Conservation (phyloP, 306 rosid genomes). For the Quercus cerris region DNA sequence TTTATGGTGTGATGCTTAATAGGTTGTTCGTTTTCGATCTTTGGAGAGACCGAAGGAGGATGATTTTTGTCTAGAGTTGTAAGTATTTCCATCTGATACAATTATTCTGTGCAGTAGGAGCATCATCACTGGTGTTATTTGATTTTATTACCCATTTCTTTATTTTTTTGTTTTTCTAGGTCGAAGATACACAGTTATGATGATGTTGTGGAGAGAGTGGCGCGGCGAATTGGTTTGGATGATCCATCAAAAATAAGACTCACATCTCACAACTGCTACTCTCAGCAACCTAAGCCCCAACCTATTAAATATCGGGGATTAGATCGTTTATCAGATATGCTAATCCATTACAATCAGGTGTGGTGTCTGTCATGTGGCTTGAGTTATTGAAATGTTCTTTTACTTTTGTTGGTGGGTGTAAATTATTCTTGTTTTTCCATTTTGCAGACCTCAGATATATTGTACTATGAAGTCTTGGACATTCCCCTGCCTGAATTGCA, state of each 20-base stretch:
- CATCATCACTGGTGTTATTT: not conserved
- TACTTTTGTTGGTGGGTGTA: constrained; percentile 4
- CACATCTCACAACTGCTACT: constrained; percentile 84
- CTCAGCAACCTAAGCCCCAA: constrained; percentile 89
- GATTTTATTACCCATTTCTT: not conserved
- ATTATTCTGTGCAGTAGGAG: not conserved
- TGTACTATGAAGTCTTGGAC: constrained; percentile 76
- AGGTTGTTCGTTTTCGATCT: constrained; percentile 87
- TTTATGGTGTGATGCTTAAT: constrained; percentile 23
- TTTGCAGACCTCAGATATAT: constrained; percentile 60
- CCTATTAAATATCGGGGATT: constrained; percentile 75
- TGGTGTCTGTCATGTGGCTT: constrained; percentile 31
- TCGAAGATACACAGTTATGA: constrained; percentile 62
- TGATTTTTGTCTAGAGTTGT: constrained; percentile 80
- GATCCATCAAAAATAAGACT: constrained; percentile 86
- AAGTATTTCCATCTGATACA: constrained; percentile 29
- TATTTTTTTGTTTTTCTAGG: constrained; percentile 30
- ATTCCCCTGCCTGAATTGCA: constrained; percentile 86
- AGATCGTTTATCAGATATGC: constrained; percentile 79
- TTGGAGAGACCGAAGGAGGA: constrained; percentile 93
- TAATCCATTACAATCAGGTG: constrained; percentile 76
- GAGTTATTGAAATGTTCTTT: not conserved
- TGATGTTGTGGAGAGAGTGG: constrained; percentile 69
- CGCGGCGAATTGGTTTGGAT: constrained; percentile 52
- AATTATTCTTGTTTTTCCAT: constrained; percentile 10